Evolutionary conservation across 164 flowering plant species (phyloP).

Genomic region (Tetrastigma voinierianum): DNA sequence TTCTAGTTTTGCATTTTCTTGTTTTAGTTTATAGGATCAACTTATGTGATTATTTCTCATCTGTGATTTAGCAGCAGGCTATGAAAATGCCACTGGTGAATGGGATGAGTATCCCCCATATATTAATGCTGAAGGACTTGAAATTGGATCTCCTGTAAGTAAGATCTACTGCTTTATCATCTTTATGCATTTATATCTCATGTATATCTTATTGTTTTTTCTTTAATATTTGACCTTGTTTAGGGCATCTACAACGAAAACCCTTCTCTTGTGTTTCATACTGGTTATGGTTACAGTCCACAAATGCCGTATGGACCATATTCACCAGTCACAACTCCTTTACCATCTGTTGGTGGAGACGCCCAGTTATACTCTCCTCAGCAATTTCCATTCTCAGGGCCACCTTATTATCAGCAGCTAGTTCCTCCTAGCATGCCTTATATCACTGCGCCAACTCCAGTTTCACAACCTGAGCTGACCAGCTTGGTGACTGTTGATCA

Average conservation of each 20-base stretch:
- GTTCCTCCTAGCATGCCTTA: slow-evolving; percentile 63
- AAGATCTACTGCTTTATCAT: neutral
- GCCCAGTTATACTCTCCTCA: slow-evolving; percentile 53
- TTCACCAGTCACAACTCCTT: slow-evolving; percentile 82
- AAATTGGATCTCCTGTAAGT: slow-evolving; percentile 77
- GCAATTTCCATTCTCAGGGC: slow-evolving; percentile 61
- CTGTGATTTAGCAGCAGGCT: slow-evolving; percentile 41
- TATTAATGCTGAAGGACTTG: slow-evolving; percentile 60
- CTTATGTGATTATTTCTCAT: slow-evolving; percentile 1
- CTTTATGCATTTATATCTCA: neutral
- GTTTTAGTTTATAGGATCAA: neutral
- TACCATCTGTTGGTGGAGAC: slow-evolving; percentile 64
- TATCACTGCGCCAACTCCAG: slow-evolving; percentile 56
- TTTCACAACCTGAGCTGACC: slow-evolving; percentile 64
- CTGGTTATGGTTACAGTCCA: slow-evolving; percentile 83
- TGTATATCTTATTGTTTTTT: slow-evolving; percentile 3
- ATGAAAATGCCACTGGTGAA: slow-evolving; percentile 46
- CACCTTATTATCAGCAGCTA: slow-evolving; percentile 69
- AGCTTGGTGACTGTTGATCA: slow-evolving; percentile 44
- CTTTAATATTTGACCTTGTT: slow-evolving; percentile 16
- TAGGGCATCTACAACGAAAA: slow-evolving; percentile 88
- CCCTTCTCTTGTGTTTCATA: slow-evolving; percentile 67
- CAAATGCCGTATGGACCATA: slow-evolving; percentile 92
- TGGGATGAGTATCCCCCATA: slow-evolving; percentile 78
- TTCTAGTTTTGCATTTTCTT: neutral